A percentile compares a stretch with the other conserved stretches of the same genome.
phyloP scores from a whole-genome alignment of 306 rosid genomes.

The Inga leiocalycina region DNA sequence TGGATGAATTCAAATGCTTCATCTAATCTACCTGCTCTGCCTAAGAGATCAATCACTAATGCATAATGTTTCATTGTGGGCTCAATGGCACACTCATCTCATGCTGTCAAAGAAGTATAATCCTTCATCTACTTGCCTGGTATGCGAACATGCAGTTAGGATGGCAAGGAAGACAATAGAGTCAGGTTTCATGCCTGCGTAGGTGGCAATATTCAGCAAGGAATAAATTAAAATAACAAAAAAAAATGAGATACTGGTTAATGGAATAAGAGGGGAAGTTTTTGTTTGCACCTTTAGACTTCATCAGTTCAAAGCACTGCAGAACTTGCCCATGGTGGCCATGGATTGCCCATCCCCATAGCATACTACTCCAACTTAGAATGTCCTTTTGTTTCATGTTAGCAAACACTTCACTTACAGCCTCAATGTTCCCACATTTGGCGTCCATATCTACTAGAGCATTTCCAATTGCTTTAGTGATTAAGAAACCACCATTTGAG shows the following conservation, averaged over 20 bases:
- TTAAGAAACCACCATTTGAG: background rate
- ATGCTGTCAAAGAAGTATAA: background rate
- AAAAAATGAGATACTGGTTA: background rate
- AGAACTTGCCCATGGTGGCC: constrained; percentile 4
- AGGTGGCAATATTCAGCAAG: background rate
- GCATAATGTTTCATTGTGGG: constrained; percentile 17
- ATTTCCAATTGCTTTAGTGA: constrained; percentile 1
- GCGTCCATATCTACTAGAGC: constrained; percentile 12
- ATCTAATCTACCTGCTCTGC: constrained; percentile 7
- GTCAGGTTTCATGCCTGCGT: constrained; percentile 8
- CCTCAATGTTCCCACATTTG: constrained; percentile 4
- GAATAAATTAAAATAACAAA: background rate
- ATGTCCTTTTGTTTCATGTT: constrained; percentile 13
- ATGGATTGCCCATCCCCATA: constrained; percentile 16
- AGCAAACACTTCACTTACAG: constrained; percentile 10
- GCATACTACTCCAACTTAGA: constrained; percentile 14
- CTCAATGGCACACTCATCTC: background rate
- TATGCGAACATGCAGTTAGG: constrained; percentile 16
- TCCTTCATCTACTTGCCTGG: background rate
- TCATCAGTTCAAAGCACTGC: background rate
- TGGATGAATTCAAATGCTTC: constrained; percentile 5
- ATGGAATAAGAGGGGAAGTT: background rate
- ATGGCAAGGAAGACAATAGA: constrained; percentile 11
- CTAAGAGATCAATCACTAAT: constrained; percentile 7
- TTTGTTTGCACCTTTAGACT: constrained; percentile 2